Evolutionary conservation across 2,329 filamentous ascomycete genomes (phyloP).

Genomic region (Aspergillus quadrilineatus): DNA sequence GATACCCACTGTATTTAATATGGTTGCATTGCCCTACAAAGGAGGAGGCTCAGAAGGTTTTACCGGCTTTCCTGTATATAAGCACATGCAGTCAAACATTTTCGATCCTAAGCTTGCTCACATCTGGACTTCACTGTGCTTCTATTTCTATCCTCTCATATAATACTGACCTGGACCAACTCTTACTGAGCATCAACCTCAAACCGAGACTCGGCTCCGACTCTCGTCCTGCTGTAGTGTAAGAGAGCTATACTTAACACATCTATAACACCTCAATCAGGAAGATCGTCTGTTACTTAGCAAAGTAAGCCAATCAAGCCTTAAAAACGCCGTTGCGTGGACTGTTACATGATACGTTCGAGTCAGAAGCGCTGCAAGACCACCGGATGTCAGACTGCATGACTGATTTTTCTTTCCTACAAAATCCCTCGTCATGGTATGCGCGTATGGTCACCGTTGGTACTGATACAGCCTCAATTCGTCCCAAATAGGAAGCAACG

Average conservation of each 20-base stretch:
- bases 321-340: neutral
- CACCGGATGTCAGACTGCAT: neutral
- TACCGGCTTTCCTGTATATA: neutral
- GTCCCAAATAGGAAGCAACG: constrained; percentile 10
- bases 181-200: too few species aligned
- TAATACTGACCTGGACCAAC: too few species aligned
- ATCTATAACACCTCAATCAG: neutral
- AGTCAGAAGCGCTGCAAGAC: neutral
- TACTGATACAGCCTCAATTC: neutral
- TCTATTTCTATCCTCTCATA: neutral
- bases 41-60: neutral
- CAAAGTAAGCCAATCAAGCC: neutral
- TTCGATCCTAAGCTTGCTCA: neutral
- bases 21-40: neutral
- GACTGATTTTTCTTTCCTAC: too few species aligned
- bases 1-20: constrained; percentile 13
- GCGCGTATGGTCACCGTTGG: neutral
- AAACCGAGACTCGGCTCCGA: too few species aligned
- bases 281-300: neutral
- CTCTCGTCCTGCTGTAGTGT: neutral
- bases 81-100: neutral
- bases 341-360: neutral
- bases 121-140: too few species aligned
- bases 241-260: neutral
- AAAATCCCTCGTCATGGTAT: neutral